Conservation (phyloP, 495 filamentous ascomycete species). For the Hypoxylon perforatum region DNA sequence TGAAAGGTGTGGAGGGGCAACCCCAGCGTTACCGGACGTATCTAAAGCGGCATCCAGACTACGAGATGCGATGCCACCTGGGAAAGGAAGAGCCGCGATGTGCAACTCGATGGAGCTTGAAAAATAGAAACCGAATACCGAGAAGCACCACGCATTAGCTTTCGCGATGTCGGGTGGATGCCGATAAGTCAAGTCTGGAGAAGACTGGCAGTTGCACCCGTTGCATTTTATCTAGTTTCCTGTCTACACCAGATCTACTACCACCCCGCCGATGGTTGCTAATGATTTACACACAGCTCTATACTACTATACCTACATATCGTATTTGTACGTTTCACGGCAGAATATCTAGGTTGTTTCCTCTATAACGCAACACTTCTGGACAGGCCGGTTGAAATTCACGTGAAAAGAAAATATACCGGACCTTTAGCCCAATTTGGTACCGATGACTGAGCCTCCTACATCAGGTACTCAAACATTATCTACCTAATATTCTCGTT, state of each 20-base stretch:
- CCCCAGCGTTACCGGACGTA: constrained; percentile 42
- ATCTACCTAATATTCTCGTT: constrained; percentile 6
- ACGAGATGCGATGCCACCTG: constrained; percentile 40
- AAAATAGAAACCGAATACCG: constrained; percentile 40
- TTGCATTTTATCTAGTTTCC: background rate
- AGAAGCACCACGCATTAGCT: constrained; percentile 27
- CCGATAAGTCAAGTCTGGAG: constrained; percentile 6
- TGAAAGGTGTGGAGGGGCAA: constrained; percentile 44
- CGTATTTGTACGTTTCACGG: constrained; percentile 13
- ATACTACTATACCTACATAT: constrained; percentile 15
- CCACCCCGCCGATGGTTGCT: constrained; percentile 16
- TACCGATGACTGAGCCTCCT: constrained; percentile 20
- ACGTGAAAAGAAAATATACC: constrained; percentile 14
- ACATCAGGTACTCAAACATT: constrained; percentile 15
- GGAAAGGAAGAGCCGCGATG: constrained; percentile 39
- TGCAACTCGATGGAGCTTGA: constrained; percentile 17
- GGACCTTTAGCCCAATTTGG: constrained; percentile 6
- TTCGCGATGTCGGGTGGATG: constrained; percentile 20
- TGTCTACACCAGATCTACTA: background rate
- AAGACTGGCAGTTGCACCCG: constrained; percentile 9
- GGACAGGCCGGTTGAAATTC: background rate
- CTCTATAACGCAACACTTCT: background rate
- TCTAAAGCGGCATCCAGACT: constrained; percentile 45
- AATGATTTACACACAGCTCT: constrained; percentile 1
- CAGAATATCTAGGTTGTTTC: background rate